Evolutionary conservation across 1,284 basidiomycete genomes (phyloP).

Genomic region (Fomitopsis palustris): DNA sequence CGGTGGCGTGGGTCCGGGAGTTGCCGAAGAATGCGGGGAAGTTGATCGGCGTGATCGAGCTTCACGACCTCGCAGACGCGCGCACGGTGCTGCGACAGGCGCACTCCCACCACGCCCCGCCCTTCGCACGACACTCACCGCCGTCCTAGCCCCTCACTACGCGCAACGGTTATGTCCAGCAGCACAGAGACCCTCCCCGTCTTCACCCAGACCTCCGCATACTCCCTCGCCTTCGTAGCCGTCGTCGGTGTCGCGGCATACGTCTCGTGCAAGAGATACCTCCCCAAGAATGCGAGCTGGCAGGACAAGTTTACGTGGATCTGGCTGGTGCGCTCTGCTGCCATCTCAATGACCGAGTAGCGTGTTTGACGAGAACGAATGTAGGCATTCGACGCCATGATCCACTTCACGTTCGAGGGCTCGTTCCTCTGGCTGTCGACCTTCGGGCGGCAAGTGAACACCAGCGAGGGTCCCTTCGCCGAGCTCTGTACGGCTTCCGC

Average conservation of each 20-base stretch:
- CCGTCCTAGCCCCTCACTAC: background rate
- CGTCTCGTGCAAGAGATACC: slow-evolving; percentile 43
- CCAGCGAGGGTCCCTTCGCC: slow-evolving; percentile 67
- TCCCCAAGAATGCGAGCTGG: slow-evolving; percentile 60
- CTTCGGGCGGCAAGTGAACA: slow-evolving; percentile 70
- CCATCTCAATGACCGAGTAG: background rate
- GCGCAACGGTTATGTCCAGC: background rate
- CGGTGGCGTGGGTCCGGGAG: background rate
- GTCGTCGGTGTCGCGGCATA: slow-evolving; percentile 48
- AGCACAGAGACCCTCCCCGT: slow-evolving; percentile 27
- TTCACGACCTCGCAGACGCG: background rate
- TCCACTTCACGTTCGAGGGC: slow-evolving; percentile 77
- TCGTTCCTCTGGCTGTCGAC: slow-evolving; percentile 74
- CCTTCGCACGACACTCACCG: background rate
- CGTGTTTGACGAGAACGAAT: background rate
- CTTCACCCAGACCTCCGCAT: slow-evolving; percentile 66
- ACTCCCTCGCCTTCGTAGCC: slow-evolving; percentile 59
- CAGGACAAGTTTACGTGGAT: slow-evolving; percentile 68
- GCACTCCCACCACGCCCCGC: background rate
- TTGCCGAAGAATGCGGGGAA: background rate
- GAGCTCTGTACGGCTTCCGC: slow-evolving; percentile 56
- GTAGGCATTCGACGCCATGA: slow-evolving; percentile 73
- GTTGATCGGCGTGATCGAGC: background rate
- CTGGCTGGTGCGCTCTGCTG: slow-evolving; percentile 53
- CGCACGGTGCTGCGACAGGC: background rate